A percentile compares a stretch with the other conserved stretches of the same genome.
phyloP scores from a whole-genome alignment of 306 rosid species.

The Prunus armeniaca region DNA sequence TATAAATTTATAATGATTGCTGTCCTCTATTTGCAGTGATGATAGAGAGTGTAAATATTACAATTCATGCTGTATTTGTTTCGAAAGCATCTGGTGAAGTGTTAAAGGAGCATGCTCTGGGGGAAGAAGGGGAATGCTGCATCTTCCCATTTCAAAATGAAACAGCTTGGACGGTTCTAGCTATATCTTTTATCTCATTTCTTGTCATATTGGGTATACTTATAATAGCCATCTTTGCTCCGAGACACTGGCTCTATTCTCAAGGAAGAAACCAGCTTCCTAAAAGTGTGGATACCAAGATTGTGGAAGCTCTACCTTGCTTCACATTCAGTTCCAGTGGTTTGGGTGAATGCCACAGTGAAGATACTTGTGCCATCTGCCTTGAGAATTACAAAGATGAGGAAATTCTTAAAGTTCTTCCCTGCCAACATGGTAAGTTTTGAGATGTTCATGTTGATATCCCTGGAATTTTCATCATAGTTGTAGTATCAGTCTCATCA shows the following conservation, averaged over 20 bases:
- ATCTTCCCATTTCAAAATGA: constrained; percentile 23
- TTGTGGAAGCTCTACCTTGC: constrained; percentile 38
- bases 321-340: constrained; percentile 22
- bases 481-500: not conserved
- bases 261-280: constrained; percentile 20
- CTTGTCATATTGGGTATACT: constrained; percentile 28
- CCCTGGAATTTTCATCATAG: not conserved
- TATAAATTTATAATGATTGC: not conserved
- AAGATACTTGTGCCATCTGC: constrained; percentile 47
- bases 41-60: constrained; percentile 20
- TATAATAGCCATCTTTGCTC: constrained; percentile 23
- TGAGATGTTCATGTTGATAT: not conserved
- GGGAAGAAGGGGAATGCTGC: constrained; percentile 32
- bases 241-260: constrained; percentile 22
- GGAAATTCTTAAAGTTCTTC: constrained; percentile 40
- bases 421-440: constrained; percentile 36
- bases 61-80: constrained; percentile 33
- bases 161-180: constrained; percentile 38
- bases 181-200: constrained; percentile 35
- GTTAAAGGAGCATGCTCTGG: constrained; percentile 23
- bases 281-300: constrained; percentile 27
- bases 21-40: constrained; percentile 28
- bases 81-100: constrained; percentile 31
- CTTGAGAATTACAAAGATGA: constrained; percentile 44
- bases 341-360: constrained; percentile 15